Base-by-base conservation (phyloP, 495 filamentous ascomycete genomes). In the Lasiosphaeria miniovina region DNA sequence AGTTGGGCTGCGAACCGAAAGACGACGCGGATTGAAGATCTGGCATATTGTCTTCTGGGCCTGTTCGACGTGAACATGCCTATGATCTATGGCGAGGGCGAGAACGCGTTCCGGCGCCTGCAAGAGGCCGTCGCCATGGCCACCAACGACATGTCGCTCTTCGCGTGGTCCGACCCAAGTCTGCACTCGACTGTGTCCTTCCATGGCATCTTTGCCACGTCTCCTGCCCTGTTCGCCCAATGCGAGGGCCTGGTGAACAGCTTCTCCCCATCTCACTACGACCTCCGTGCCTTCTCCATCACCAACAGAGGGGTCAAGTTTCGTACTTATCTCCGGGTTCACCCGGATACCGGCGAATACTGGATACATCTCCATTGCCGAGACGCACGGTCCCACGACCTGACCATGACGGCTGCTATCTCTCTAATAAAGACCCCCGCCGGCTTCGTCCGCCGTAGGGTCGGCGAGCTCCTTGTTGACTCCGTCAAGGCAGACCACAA, bases 41-140 rank as follows among this genome's bases (percentile, higher is more conserved):
- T 54, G 6, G 72, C 73, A 3, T 75, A 75, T 54, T 75, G 67
- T 24, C 63, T 77, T 0, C 49, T 76, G 4, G 74, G 74, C 0
- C 60, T 76, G 0, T 74, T 72, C 50, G 62, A 60, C 10, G 52
- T 75, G 17, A 61, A 64, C 51, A 71, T 76, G 63, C 64, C 72
- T 1, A 60, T 68, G 9, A 38, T 74, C 4, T 77, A 75, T 35
- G 73, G 73, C 10, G 74, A 75, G 52, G 61, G 68, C 14, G 61
- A 63, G 10, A 68, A 62, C 11, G 69, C 72, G 5, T 72, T 72
- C 35, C 9, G 17, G 4, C 58, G 72, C 14, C 61, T 75, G 6
- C 64, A 67, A 55, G 46, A 68, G n/a, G 68, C 72, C 57, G 66
- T 70, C 36, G 60, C 66, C 8, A 57, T 59, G 38, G 38, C 36